Conservation (phyloP, 352 stramenopile genomes). For the Phytophthora citricola region DNA sequence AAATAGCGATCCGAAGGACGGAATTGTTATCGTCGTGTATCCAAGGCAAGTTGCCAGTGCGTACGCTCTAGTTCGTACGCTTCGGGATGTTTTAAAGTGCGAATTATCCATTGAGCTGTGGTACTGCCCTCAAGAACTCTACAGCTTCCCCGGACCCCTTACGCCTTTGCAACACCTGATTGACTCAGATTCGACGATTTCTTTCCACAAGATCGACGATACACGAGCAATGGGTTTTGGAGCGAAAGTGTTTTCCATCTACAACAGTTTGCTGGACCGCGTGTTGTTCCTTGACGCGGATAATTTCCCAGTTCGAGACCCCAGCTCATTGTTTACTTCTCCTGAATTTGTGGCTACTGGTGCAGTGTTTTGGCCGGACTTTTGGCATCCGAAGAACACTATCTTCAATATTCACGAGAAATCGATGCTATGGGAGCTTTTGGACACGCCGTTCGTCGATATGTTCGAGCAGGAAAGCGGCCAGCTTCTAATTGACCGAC, state of each 20-base stretch:
- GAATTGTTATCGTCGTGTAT: conserved; percentile 65
- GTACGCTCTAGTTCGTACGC: conserved; percentile 44
- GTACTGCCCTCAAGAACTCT: conserved; percentile 50
- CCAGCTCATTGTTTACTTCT: conserved; percentile 50
- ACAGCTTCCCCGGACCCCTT: conserved; percentile 25
- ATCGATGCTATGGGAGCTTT: conserved; percentile 59
- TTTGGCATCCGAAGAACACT: conserved; percentile 59
- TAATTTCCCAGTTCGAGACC: conserved; percentile 56
- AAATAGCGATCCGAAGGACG: conserved; percentile 14
- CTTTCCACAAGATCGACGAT: conserved; percentile 35
- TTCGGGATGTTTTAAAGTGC: conserved; percentile 44
- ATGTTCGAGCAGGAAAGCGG: conserved; percentile 80
- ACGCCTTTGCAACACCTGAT: conserved; percentile 33
- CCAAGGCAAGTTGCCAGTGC: conserved; percentile 48
- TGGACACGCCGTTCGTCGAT: conserved; percentile 46
- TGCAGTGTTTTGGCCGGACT: conserved; percentile 73
- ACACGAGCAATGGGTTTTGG: conserved; percentile 46
- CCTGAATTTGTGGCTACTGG: conserved; percentile 43
- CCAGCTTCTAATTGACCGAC: conserved; percentile 55
- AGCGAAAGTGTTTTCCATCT: conserved; percentile 57
- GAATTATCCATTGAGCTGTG: conserved; percentile 62
- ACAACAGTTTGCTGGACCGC: conserved; percentile 45
- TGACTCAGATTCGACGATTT: conserved; percentile 26
- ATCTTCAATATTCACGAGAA: conserved; percentile 68
- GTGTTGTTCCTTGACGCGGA: conserved; percentile 68